phyloP scores from a whole-genome alignment of 2,329 filamentous ascomycete genomes.

The Xylaria sp. region DNA sequence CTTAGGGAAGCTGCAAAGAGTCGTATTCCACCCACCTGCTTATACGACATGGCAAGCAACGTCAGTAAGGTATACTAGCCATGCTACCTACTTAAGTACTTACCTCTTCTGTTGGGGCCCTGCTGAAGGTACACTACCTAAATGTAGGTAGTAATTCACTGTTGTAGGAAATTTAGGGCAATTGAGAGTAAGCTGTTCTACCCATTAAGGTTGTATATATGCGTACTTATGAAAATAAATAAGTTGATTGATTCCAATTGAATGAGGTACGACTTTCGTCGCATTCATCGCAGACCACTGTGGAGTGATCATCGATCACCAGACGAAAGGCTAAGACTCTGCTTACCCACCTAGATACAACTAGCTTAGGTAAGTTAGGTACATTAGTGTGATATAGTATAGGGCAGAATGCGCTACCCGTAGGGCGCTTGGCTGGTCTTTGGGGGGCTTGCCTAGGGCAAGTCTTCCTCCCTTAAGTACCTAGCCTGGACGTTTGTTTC shows the following conservation, averaged over 20 bases:
- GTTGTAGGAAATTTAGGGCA: too few species aligned
- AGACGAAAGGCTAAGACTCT: background rate
- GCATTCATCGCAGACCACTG: background rate
- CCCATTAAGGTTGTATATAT: too few species aligned
- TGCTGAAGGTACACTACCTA: background rate
- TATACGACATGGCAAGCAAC: background rate
- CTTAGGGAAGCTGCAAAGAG: constrained; percentile 13
- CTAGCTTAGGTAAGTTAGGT: too few species aligned
- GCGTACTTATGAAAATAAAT: too few species aligned
- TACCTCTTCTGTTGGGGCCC: background rate
- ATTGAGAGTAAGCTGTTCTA: too few species aligned
- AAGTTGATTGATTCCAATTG: background rate
- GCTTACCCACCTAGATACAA: too few species aligned
- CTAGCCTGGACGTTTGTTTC: background rate
- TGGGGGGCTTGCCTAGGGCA: background rate
- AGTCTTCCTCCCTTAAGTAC: background rate
- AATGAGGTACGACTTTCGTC: background rate
- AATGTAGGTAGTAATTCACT: too few species aligned
- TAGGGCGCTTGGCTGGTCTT: background rate
- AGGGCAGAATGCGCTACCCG: background rate
- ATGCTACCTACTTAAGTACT: background rate
- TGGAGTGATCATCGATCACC: constrained; percentile 2
- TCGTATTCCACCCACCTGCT: background rate
- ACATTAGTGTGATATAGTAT: too few species aligned
- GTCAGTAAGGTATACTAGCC: background rate